These are phyloP conservation scores for Cytospora schulzeri DNA, from an alignment of 2,329 filamentous ascomycete genomes.

Conservation along the genomic window DNA sequence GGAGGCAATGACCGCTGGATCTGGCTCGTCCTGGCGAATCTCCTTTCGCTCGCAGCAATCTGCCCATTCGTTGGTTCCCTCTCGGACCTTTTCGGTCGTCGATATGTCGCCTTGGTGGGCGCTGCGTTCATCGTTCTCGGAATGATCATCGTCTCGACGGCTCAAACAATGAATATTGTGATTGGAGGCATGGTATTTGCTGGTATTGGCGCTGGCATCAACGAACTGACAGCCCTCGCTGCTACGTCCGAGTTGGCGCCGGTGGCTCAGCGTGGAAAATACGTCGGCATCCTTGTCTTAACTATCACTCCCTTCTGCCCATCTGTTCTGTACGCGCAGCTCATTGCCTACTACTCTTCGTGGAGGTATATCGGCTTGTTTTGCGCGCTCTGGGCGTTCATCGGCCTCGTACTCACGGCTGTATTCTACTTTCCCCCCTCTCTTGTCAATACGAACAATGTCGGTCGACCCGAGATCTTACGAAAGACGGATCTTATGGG, in stretches of 20 bases:
- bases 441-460: slow-evolving; percentile 43
- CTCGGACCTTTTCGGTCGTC: slow-evolving; percentile 64
- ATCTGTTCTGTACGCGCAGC: slow-evolving; percentile 62
- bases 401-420: slow-evolving; percentile 53
- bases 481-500: slow-evolving; percentile 53
- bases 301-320: slow-evolving; percentile 65
- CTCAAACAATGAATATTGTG: slow-evolving; percentile 61
- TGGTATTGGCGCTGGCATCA: slow-evolving; percentile 67
- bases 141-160: slow-evolving; percentile 60
- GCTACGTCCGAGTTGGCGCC: slow-evolving; percentile 70
- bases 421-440: slow-evolving; percentile 58
- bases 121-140: slow-evolving; percentile 57
- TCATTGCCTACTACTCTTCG: slow-evolving; percentile 46
- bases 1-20: slow-evolving; percentile 62
- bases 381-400: slow-evolving; percentile 52
- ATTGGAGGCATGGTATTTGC: slow-evolving; percentile 61
- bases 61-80: slow-evolving; percentile 68
- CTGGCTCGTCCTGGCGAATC: slow-evolving; percentile 59
- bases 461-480: slow-evolving; percentile 44
- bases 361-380: slow-evolving; percentile 60
- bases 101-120: slow-evolving; percentile 59
- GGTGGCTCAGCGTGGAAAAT: slow-evolving; percentile 63
- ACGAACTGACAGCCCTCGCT: slow-evolving; percentile 68
- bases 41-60: slow-evolving; percentile 58
- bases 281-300: slow-evolving; percentile 61